A percentile compares a stretch with the other conserved stretches of the same genome.
phyloP scores from a whole-genome alignment of 305 asterid genomes.

The Ilex paraguariensis region DNA sequence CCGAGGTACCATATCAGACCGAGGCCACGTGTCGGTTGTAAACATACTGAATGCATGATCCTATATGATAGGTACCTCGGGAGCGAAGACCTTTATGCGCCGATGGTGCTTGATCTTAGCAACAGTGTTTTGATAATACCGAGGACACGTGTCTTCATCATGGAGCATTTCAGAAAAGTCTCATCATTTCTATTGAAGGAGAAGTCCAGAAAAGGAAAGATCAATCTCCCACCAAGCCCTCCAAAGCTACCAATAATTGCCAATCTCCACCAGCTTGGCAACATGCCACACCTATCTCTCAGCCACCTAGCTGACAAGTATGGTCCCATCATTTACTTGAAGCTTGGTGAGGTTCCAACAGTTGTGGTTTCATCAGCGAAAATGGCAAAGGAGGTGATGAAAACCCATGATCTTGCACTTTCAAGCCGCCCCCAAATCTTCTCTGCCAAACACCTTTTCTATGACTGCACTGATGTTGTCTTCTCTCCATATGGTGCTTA shows the following conservation, averaged over 20 bases:
- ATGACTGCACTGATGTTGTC: constrained; percentile 37
- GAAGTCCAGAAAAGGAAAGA: constrained; percentile 2
- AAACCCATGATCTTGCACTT: constrained; percentile 39
- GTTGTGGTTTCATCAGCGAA: constrained; percentile 41
- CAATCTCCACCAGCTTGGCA: constrained; percentile 52
- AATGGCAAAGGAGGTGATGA: constrained; percentile 43
- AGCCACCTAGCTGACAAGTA: constrained; percentile 25
- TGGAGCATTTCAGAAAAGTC: too few relatives aligned
- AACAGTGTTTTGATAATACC: too few relatives aligned
- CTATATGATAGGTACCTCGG: too few relatives aligned
- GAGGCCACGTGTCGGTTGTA: too few relatives aligned
- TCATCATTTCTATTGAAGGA: constrained; percentile 8
- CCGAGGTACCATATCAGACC: too few relatives aligned
- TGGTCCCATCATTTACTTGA: constrained; percentile 47
- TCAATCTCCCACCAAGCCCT: constrained; percentile 45
- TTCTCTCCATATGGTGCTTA: constrained; percentile 43
- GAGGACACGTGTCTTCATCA: too few relatives aligned
- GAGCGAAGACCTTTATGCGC: too few relatives aligned
- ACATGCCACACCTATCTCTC: constrained; percentile 45
- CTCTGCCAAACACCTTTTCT: constrained; percentile 44
- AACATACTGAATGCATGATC: too few relatives aligned
- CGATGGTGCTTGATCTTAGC: too few relatives aligned
- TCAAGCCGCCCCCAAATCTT: constrained; percentile 43
- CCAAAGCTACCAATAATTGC: constrained; percentile 53
- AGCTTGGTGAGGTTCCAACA: constrained; percentile 48